A percentile compares a stretch with the other conserved stretches of the same genome.
These are phyloP conservation scores for Aureoboletus auriporus DNA, from an alignment of 768 basidiomycete genomes.

Conservation along the genomic window DNA sequence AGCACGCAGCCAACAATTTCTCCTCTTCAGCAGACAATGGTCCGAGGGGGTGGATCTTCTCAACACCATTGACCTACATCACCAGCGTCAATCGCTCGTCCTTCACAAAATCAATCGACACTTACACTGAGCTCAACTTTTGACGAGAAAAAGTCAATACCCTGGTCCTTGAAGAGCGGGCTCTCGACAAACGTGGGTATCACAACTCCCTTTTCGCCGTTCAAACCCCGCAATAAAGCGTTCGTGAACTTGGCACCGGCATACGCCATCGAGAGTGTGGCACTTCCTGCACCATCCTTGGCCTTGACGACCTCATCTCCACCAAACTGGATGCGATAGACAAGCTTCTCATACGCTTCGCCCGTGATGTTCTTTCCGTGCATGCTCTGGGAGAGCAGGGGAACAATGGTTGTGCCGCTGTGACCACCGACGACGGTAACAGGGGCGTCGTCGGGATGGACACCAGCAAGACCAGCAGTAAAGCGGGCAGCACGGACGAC, in stretches of 20 bases:
- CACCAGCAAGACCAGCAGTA: slow-evolving; percentile 65
- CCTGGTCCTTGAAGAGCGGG: slow-evolving; percentile 77
- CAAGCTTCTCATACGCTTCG: slow-evolving; percentile 71
- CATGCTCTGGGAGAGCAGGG: slow-evolving; percentile 80
- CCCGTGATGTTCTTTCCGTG: slow-evolving; percentile 71
- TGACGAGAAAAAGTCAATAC: slow-evolving; percentile 92
- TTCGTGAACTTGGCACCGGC: slow-evolving; percentile 72
- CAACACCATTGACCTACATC: slow-evolving; percentile 74
- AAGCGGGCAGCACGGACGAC: slow-evolving; percentile 95
- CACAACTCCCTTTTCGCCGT: slow-evolving; percentile 65
- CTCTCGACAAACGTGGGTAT: slow-evolving; percentile 89
- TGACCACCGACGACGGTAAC: slow-evolving; percentile 94
- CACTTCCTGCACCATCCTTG: slow-evolving; percentile 82
- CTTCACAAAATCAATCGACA: slow-evolving; percentile 9
- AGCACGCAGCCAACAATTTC: slow-evolving; percentile 79
- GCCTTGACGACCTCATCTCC: slow-evolving; percentile 99
- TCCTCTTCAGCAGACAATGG: slow-evolving; percentile 76
- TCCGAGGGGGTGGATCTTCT: slow-evolving; percentile 88
- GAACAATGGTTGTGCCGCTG: slow-evolving; percentile 96
- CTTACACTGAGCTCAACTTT: slow-evolving; percentile 90
- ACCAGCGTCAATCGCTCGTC: slow-evolving; percentile 7
- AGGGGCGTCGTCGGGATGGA: slow-evolving; percentile 59
- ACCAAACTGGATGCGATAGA: slow-evolving; percentile 94
- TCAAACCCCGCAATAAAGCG: slow-evolving; percentile 54
- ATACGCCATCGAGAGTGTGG: slow-evolving; percentile 76